These are phyloP conservation scores for Solanum sejunctum DNA, from an alignment of 257 asterid genomes.

Conservation along the genomic window DNA sequence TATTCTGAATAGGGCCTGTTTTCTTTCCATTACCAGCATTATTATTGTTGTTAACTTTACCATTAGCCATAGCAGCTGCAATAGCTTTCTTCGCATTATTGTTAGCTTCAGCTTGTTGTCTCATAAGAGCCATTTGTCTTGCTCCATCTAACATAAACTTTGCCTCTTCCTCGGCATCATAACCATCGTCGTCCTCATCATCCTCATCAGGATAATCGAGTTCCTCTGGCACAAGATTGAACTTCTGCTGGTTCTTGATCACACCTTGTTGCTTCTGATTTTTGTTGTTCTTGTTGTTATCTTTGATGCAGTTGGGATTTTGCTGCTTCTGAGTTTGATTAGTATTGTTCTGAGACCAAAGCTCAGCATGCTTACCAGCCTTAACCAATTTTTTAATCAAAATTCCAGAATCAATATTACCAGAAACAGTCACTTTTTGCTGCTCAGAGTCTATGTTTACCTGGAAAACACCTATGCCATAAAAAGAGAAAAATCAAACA, in stretches of 20 bases:
- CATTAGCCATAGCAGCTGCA: slow-evolving; percentile 8
- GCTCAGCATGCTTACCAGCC: slow-evolving; percentile 70
- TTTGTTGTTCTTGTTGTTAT: slow-evolving; percentile 13
- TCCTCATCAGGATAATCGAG: slow-evolving; percentile 14
- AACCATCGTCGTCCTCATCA: slow-evolving; percentile 5
- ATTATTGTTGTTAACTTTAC: slow-evolving; percentile 12
- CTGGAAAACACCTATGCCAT: slow-evolving; percentile 48
- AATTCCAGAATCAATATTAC: slow-evolving; percentile 35
- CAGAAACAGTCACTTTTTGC: slow-evolving; percentile 56
- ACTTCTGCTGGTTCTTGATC: slow-evolving; percentile 27
- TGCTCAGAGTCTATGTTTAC: slow-evolving; percentile 51
- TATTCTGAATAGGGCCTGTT: slow-evolving; percentile 17
- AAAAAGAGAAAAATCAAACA: background rate
- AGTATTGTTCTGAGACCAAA: slow-evolving; percentile 30
- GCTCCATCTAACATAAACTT: slow-evolving; percentile 15
- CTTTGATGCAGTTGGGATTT: slow-evolving; percentile 15
- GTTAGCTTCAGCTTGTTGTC: slow-evolving; percentile 25
- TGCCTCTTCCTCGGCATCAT: slow-evolving; percentile 21
- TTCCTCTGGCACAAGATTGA: background rate
- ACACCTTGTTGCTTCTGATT: slow-evolving; percentile 26
- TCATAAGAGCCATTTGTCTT: slow-evolving; percentile 31
- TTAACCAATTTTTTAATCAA: slow-evolving; percentile 41
- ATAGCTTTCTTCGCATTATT: slow-evolving; percentile 20
- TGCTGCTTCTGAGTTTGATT: slow-evolving; percentile 46
- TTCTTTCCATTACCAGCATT: slow-evolving; percentile 10